Evolutionary conservation across 306 rosid genomes (phyloP), one percentile per base, ranked within the genome.

Genomic region (Hylodesmum podocarpum): DNA sequence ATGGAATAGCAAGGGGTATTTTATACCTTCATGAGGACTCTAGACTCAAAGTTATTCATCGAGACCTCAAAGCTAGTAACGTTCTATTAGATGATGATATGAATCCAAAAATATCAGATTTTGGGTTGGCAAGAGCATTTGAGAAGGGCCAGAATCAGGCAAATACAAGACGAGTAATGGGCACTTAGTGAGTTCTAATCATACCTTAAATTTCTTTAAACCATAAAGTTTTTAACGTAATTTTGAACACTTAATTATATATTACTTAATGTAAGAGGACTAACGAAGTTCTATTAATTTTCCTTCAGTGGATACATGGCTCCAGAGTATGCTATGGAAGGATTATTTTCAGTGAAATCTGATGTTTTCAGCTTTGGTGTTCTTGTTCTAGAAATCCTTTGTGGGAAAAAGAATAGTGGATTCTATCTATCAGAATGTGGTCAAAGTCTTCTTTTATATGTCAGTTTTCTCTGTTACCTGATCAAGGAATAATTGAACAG

Each of bases 21-120:
- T 18, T 81, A 8, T 88, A 86, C 57, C 86, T 86, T 59, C 89
- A 86, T 2, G 87, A 88, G 70, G 89, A 81, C 21, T 88, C 87
- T 9, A 27, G 79, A 16, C 86, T 79, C 1, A 79, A 14, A 69
- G 50, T 88, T 11, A 83, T 86, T 36, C 92, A 88, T 37, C 63
- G 89, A 65, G 87, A 88, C 77, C 21, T 88, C 2, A 86, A 88
- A 75, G 73, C 89, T 0, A 79, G 72, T 70, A 88, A 88, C 24
- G 74, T 88, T 14, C 79, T 88, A 28, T 21, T 88, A 2, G 86
- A 86, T 18, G 39, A 57, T 14, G 78, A 88, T 16, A 83, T 86
- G 88, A 80, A 66, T 28, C 78, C 86, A 9, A 88, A 84, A 76
- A 88, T 84, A 75, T 84, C 85, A 16, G 88, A 86, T 54, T 88